Evolutionary conservation across 169 alveolate genomes (phyloP).

Genomic region (Cryptosporidium muris): DNA sequence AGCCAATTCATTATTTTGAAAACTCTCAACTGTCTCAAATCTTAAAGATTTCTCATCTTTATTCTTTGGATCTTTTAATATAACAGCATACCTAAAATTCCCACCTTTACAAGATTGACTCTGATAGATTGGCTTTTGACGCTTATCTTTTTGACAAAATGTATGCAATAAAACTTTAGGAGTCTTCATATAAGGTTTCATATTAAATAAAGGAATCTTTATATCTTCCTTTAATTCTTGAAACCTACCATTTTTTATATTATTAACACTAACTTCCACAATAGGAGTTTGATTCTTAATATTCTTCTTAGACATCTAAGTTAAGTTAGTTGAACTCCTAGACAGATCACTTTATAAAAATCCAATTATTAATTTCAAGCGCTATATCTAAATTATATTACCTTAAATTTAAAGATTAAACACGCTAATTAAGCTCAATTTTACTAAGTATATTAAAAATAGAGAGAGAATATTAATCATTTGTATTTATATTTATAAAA

Average conservation of each 20-base stretch:
- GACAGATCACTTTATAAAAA: too few relatives aligned
- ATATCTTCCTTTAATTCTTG: neutral
- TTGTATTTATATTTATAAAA: too few relatives aligned
- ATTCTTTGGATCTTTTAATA: constrained; percentile 53
- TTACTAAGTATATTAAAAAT: too few relatives aligned
- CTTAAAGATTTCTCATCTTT: constrained; percentile 24
- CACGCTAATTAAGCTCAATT: too few relatives aligned
- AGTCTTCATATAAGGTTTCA: constrained; percentile 71
- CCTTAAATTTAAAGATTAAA: too few relatives aligned
- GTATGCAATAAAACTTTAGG: constrained; percentile 36
- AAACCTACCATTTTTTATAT: neutral
- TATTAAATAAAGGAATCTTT: constrained; percentile 26
- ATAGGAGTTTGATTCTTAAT: too few relatives aligned
- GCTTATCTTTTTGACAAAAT: constrained; percentile 42
- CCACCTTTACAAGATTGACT: constrained; percentile 4
- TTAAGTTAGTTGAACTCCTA: too few relatives aligned
- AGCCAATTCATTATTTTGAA: constrained; percentile 36
- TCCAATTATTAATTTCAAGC: too few relatives aligned
- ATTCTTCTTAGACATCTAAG: too few relatives aligned
- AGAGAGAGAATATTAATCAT: too few relatives aligned
- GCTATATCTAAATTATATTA: too few relatives aligned
- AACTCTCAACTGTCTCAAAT: constrained; percentile 54
- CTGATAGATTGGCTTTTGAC: constrained; percentile 53
- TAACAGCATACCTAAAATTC: constrained; percentile 26
- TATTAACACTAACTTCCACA: too few relatives aligned